Evolutionary conservation across 257 asterid genomes (phyloP).

Genomic region (Buddleja alternifolia): DNA sequence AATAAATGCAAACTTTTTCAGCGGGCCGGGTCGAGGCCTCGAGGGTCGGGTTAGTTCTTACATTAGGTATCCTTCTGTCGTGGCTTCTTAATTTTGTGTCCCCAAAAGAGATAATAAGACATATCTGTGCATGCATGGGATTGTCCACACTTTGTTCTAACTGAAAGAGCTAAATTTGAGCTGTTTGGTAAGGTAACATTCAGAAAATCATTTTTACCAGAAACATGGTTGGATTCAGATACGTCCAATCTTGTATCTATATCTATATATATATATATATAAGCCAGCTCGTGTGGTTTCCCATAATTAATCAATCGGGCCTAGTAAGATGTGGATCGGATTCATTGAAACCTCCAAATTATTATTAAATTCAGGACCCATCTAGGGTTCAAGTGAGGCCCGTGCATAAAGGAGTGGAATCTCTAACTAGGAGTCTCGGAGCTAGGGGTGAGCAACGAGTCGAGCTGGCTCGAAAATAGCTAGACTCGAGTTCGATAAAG

Average conservation of each 20-base stretch:
- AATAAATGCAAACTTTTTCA: too few relatives aligned
- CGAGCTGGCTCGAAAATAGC: too few relatives aligned
- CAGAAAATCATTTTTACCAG: slow-evolving; percentile 23
- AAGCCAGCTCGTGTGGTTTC: background rate
- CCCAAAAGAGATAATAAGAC: slow-evolving; percentile 15
- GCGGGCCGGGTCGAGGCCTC: too few relatives aligned
- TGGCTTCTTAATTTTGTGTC: background rate
- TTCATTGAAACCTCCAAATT: too few relatives aligned
- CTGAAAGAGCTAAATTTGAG: slow-evolving; percentile 27
- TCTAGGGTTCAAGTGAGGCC: too few relatives aligned
- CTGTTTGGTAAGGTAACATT: slow-evolving; percentile 54
- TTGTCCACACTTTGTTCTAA: slow-evolving; percentile 27
- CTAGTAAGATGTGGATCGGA: too few relatives aligned
- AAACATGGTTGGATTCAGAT: slow-evolving; percentile 17
- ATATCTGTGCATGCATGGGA: slow-evolving; percentile 19
- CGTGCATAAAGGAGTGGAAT: too few relatives aligned
- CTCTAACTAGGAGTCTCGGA: too few relatives aligned
- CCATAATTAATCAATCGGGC: background rate
- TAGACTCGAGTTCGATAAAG: too few relatives aligned
- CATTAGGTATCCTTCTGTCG: background rate
- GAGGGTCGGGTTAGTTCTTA: too few relatives aligned
- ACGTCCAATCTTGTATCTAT: slow-evolving; percentile 16
- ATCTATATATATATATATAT: background rate
- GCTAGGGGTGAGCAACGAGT: too few relatives aligned
- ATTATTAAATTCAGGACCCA: too few relatives aligned